These are phyloP conservation scores for Furcasterigmium furcatum DNA, from an alignment of 2,329 filamentous ascomycete genomes.

Conservation along the genomic window DNA sequence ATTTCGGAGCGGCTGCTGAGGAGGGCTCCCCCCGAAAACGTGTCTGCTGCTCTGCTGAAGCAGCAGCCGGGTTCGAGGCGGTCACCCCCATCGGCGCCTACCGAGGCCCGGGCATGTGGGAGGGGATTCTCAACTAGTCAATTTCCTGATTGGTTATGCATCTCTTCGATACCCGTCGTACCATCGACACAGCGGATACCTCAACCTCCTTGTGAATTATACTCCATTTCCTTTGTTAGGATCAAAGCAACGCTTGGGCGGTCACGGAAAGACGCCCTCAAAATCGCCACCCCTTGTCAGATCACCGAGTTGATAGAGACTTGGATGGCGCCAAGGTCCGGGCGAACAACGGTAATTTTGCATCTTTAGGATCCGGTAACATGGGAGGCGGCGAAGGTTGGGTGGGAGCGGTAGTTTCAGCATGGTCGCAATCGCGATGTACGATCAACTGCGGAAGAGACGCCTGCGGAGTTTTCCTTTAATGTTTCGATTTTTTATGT, in stretches of 20 bases:
- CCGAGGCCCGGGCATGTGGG: conserved; percentile 64
- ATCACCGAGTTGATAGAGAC: conserved; percentile 28
- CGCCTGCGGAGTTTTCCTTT: conserved; percentile 3
- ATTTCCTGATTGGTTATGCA: conserved; percentile 1
- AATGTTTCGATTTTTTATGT: conserved; percentile 5
- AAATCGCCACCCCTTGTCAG: conserved; percentile 22
- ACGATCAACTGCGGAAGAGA: conserved; percentile 12
- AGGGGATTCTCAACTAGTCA: conserved; percentile 54
- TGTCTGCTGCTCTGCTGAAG: conserved; percentile 63
- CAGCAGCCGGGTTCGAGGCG: conserved; percentile 42
- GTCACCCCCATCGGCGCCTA: conserved; percentile 43
- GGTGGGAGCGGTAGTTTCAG: conserved; percentile 7
- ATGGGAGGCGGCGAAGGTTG: conserved; percentile 20
- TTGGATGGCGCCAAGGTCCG: conserved; percentile 25
- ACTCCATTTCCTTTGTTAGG: conserved; percentile 15
- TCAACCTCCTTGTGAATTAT: conserved; percentile 12
- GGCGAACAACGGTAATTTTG: conserved; percentile 37
- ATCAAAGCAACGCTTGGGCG: conserved; percentile 15
- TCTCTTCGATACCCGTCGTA: conserved; percentile 4
- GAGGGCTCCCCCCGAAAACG: conserved; percentile 52
- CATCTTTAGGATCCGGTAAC: conserved; percentile 36
- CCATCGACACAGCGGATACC: conserved; percentile 3
- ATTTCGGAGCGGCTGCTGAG: conserved; percentile 22
- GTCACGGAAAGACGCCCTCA: conserved; percentile 23
- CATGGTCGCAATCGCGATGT: conserved; percentile 7